These are phyloP conservation scores for Saxispiralis lemnorum DNA, from an alignment of 495 filamentous ascomycete genomes.

Conservation along the genomic window DNA sequence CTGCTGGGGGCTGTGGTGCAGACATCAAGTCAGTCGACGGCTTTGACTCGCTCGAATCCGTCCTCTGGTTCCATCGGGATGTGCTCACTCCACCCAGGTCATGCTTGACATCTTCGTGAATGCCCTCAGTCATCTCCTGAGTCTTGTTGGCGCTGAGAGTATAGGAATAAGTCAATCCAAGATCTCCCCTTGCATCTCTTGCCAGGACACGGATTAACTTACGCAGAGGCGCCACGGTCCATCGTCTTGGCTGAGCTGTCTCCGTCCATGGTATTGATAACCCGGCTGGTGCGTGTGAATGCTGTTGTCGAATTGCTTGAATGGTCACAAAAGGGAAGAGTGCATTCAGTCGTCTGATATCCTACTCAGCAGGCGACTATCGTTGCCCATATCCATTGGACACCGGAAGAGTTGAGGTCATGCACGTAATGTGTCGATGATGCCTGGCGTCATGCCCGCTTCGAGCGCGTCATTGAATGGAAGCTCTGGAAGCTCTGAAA, in stretches of 20 bases:
- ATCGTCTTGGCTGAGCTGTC: constrained; percentile 6
- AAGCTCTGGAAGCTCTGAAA: too few species aligned
- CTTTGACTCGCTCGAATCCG: not conserved
- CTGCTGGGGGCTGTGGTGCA: constrained; percentile 3
- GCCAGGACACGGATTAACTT: not conserved
- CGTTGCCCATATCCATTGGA: too few species aligned
- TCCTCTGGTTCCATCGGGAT: not conserved
- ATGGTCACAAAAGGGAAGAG: not conserved
- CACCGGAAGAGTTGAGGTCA: too few species aligned
- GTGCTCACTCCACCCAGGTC: not conserved
- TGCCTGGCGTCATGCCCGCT: too few species aligned
- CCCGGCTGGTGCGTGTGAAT: not conserved
- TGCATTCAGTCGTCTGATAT: too few species aligned
- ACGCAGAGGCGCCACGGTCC: constrained; percentile 7
- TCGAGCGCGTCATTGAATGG: too few species aligned
- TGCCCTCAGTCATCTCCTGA: constrained; percentile 9
- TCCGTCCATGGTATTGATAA: constrained; percentile 4
- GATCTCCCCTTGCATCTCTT: not conserved
- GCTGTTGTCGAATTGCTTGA: not conserved
- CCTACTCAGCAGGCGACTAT: too few species aligned
- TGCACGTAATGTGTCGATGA: too few species aligned
- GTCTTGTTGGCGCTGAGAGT: constrained; percentile 1
- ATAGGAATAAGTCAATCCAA: too few species aligned
- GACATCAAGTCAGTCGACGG: not conserved
- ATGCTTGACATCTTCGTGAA: constrained; percentile 13